Conservation (phyloP, 2,329 filamentous ascomycete species). For the Venturia carpophila region DNA sequence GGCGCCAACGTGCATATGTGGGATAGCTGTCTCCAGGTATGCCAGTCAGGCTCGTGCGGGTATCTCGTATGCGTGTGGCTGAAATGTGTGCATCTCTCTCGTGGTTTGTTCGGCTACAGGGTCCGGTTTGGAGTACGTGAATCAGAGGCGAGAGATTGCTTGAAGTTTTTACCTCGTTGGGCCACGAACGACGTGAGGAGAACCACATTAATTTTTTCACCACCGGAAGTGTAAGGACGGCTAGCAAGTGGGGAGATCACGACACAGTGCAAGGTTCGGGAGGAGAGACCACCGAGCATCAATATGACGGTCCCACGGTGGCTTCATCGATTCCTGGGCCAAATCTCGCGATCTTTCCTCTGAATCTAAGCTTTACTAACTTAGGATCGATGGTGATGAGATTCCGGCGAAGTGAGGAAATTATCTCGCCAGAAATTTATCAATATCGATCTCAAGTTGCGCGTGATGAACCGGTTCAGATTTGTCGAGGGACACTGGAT, state of each 20-base stretch:
- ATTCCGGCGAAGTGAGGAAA: too few species aligned
- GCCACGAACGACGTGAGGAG: background rate
- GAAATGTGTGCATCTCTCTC: background rate
- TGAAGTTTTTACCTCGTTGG: background rate
- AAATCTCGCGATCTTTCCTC: too few species aligned
- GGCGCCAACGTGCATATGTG: background rate
- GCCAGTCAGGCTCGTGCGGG: background rate
- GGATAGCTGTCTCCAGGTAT: background rate
- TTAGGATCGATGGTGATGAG: too few species aligned
- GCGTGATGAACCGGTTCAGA: too few species aligned
- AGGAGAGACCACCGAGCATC: background rate
- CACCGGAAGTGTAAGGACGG: background rate
- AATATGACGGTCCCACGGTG: background rate
- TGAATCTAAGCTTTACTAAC: too few species aligned
- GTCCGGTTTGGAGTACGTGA: background rate
- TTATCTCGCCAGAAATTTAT: too few species aligned
- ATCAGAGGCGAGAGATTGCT: background rate
- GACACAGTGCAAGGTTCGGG: background rate
- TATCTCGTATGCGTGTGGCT: background rate
- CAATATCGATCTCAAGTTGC: too few species aligned
- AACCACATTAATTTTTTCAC: background rate
- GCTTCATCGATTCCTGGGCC: too few species aligned
- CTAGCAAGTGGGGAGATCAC: background rate
- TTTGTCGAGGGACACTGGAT: too few species aligned
- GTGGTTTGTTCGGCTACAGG: background rate